Conservation (phyloP, 1,139 yeast species). For the Blastobotrys persicus region DNA sequence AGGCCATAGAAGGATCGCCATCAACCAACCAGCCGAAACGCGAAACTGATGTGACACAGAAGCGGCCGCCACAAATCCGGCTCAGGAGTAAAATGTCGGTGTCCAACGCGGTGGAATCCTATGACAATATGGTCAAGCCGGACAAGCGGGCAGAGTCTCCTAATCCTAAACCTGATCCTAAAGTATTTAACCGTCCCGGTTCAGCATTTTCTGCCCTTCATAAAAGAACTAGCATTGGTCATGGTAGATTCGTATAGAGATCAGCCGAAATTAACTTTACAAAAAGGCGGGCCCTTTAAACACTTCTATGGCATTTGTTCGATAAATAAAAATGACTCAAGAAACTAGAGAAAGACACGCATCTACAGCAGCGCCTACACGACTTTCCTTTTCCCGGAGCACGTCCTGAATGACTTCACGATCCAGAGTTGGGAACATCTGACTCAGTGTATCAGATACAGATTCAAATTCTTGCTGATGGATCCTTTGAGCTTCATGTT, state of each 20-base stretch:
- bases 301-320: too few relatives aligned
- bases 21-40: not conserved
- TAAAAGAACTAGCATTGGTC: slow-evolving; percentile 26
- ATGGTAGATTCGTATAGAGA: slow-evolving; percentile 22
- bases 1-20: slow-evolving; percentile 28
- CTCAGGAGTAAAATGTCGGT: not conserved
- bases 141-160: not conserved
- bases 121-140: slow-evolving; percentile 2
- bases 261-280: not conserved
- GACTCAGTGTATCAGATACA: slow-evolving; percentile 49
- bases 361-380: slow-evolving; percentile 75
- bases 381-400: slow-evolving; percentile 61
- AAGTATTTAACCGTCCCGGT: slow-evolving; percentile 23
- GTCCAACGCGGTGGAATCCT: slow-evolving; percentile 1
- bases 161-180: not conserved
- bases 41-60: not conserved
- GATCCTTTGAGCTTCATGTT: slow-evolving; percentile 37
- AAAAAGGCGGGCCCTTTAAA: too few relatives aligned
- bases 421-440: slow-evolving; percentile 79
- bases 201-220: slow-evolving; percentile 30
- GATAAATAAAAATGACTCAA: not conserved
- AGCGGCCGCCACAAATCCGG: not conserved
- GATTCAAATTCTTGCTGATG: slow-evolving; percentile 43
- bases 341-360: slow-evolving; percentile 42
- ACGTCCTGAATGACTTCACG: slow-evolving; percentile 67